Evolutionary conservation across 352 stramenopile species (phyloP).

Genomic region (Globisporangium canariense): DNA sequence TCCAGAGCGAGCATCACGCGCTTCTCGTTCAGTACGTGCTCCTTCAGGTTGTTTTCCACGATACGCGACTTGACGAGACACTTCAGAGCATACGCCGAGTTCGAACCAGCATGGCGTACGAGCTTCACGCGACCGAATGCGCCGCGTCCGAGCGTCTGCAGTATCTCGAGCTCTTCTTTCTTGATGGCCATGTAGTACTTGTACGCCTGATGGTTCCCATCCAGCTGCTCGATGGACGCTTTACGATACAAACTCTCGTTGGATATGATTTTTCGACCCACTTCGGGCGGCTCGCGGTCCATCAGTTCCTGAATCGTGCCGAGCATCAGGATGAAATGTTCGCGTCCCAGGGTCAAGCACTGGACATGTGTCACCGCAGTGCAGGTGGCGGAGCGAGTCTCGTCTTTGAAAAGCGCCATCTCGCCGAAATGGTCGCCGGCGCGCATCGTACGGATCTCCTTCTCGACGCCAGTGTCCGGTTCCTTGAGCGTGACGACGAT

Average conservation of each 20-base stretch:
- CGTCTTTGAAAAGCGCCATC: slow-evolving; percentile 91
- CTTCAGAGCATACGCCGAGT: slow-evolving; percentile 88
- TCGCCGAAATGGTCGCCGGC: slow-evolving; percentile 93
- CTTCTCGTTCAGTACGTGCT: slow-evolving; percentile 92
- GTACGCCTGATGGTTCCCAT: slow-evolving; percentile 39
- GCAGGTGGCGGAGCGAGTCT: slow-evolving; percentile 90
- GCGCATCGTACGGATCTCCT: slow-evolving; percentile 52
- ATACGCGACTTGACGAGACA: slow-evolving; percentile 91
- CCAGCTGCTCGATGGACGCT: slow-evolving; percentile 31
- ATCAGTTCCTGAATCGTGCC: slow-evolving; percentile 76
- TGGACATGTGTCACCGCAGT: slow-evolving; percentile 67
- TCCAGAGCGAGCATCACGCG: slow-evolving; percentile 84
- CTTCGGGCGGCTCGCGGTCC: slow-evolving; percentile 49
- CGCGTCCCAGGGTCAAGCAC: slow-evolving; percentile 58
- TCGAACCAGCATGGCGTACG: slow-evolving; percentile 63
- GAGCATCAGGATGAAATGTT: slow-evolving; percentile 81
- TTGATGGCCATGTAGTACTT: slow-evolving; percentile 77
- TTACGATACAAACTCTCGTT: slow-evolving; percentile 24
- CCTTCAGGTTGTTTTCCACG: slow-evolving; percentile 88
- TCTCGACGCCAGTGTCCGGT: slow-evolving; percentile 16
- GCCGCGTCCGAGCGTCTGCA: slow-evolving; percentile 76
- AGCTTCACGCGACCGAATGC: slow-evolving; percentile 90
- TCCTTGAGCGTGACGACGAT: slow-evolving; percentile 67
- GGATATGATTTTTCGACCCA: slow-evolving; percentile 5
- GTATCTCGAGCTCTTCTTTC: slow-evolving; percentile 69